Conservation (phyloP, 208 protist species). For the Herpetomonas tarakana region DNA sequence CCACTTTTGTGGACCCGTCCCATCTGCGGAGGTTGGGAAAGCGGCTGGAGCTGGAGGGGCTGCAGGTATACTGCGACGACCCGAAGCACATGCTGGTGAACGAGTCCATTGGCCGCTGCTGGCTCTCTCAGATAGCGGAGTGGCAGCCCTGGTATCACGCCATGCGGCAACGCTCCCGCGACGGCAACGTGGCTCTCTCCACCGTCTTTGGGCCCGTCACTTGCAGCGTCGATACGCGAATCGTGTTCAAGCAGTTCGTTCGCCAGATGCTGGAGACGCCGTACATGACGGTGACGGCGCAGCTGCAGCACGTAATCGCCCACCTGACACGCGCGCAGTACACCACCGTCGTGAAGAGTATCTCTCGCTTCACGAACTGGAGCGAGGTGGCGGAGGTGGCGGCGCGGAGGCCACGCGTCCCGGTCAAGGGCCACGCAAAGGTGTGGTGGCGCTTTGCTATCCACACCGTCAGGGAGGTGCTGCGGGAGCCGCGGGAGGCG, state of each 20-base stretch:
- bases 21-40: conserved; percentile 58
- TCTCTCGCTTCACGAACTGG: conserved; percentile 59
- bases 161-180: conserved; percentile 68
- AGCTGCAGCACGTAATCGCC: conserved; percentile 59
- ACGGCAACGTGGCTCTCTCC: conserved; percentile 52
- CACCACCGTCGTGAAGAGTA: conserved; percentile 48
- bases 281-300: conserved; percentile 50
- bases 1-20: conserved; percentile 71
- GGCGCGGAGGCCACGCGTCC: conserved; percentile 37
- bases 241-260: conserved; percentile 76
- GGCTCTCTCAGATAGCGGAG: conserved; percentile 48
- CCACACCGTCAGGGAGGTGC: conserved; percentile 34
- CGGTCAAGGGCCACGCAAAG: conserved; percentile 48
- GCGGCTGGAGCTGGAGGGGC: conserved; percentile 59
- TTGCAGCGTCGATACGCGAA: conserved; percentile 48
- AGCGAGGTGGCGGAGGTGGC: conserved; percentile 27
- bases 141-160: conserved; percentile 64
- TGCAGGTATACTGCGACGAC: conserved; percentile 89
- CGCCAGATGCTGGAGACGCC: conserved; percentile 49
- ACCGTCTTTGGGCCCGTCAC: conserved; percentile 80
- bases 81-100: conserved; percentile 25
- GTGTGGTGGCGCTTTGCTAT: conserved; percentile 80
- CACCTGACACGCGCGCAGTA: conserved; percentile 80
- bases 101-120: conserved; percentile 20
- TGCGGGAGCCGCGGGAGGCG: conserved; percentile 35